Conservation (phyloP, 805 yeast species). For the Cyberlindnera xylosilytica region DNA sequence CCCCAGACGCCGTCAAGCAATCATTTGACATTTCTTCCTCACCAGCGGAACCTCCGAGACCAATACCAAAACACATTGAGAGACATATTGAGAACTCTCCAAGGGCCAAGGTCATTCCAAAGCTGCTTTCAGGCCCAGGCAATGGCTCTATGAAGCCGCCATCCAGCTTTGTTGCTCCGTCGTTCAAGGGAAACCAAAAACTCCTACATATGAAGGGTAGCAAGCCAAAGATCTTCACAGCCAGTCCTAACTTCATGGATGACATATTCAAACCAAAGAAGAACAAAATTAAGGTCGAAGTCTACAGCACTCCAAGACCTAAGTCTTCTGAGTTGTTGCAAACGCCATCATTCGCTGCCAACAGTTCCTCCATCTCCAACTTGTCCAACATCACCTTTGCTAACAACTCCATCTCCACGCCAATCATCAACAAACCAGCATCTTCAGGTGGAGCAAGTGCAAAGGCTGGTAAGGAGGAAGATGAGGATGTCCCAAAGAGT, state of each 20-base stretch:
- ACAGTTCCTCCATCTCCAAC: conserved; percentile 25
- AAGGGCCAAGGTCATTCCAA: conserved; percentile 19
- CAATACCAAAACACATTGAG: conserved; percentile 8
- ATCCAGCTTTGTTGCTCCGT: conserved; percentile 3
- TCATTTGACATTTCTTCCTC: neutral
- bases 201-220: neutral
- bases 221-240: neutral
- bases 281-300: conserved; percentile 19
- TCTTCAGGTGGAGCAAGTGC: conserved; percentile 2
- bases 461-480: conserved; percentile 3
- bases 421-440: conserved; percentile 15
- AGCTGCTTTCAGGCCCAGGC: conserved; percentile 14
- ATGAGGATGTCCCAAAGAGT: conserved; percentile 19
- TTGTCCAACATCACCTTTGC: conserved; percentile 28
- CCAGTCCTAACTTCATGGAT: conserved; percentile 7
- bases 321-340: conserved; percentile 28
- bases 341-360: conserved; percentile 26
- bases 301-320: conserved; percentile 29
- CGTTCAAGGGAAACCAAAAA: neutral
- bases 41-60: neutral
- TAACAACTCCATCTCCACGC: conserved; percentile 13
- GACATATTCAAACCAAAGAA: conserved; percentile 13
- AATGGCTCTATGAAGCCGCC: neutral
- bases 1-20: neutral
- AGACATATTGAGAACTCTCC: conserved; percentile 18